phyloP scores from a whole-genome alignment of 768 basidiomycete genomes.

The Cystobasidium ongulense region DNA sequence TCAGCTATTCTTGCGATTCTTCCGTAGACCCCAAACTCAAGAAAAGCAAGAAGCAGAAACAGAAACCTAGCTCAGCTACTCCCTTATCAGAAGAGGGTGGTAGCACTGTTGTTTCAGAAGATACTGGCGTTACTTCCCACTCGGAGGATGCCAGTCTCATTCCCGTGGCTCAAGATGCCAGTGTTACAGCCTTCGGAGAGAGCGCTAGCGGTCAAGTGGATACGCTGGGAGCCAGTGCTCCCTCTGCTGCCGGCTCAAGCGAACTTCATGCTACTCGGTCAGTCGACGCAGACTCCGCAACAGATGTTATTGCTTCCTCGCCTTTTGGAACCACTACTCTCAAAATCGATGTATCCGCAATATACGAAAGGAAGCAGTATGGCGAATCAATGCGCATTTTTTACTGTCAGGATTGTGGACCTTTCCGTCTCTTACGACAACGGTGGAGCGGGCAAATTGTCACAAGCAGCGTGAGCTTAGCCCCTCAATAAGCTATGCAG shows the following conservation, averaged over 20 bases:
- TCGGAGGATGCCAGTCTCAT: too few relatives aligned
- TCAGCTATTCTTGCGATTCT: slow-evolving; percentile 19
- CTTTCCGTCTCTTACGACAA: neutral
- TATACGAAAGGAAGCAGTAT: neutral
- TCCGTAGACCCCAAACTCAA: slow-evolving; percentile 11
- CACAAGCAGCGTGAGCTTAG: neutral
- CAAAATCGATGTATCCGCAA: neutral
- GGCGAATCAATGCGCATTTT: neutral
- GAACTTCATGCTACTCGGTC: neutral
- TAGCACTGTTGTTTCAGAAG: too few relatives aligned
- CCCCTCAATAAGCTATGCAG: neutral
- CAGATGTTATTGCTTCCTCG: neutral
- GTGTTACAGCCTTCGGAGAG: too few relatives aligned
- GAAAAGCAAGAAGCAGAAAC: neutral
- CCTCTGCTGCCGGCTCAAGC: neutral
- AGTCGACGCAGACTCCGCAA: neutral
- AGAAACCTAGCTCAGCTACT: neutral
- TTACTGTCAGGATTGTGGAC: neutral
- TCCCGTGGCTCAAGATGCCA: too few relatives aligned
- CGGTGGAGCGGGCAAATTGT: neutral
- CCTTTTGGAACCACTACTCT: neutral
- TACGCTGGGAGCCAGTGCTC: too few relatives aligned
- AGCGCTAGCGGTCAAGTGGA: too few relatives aligned
- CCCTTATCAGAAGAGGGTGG: neutral
- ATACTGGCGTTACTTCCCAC: too few relatives aligned